Evolutionary conservation across 2,329 filamentous ascomycete species (phyloP).

Genomic region (Fusarium dlaminii): DNA sequence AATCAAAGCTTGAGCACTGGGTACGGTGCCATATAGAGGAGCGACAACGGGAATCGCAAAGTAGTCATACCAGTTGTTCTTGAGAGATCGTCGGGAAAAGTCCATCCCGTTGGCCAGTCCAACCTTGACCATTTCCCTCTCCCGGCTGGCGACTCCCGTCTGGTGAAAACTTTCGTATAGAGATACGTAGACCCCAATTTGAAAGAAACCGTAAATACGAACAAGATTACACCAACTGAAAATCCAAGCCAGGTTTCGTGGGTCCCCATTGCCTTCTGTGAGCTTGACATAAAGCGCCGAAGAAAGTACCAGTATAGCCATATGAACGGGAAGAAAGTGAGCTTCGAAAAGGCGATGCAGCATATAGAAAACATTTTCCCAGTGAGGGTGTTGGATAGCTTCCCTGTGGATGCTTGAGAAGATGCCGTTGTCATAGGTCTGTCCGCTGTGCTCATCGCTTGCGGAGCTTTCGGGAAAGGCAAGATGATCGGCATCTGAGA

Average conservation of each 20-base stretch:
- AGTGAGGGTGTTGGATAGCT: conserved; percentile 61
- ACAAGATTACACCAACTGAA: conserved; percentile 69
- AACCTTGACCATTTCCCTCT: conserved; percentile 73
- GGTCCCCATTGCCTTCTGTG: conserved; percentile 60
- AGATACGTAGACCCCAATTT: conserved; percentile 70
- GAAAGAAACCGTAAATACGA: conserved; percentile 68
- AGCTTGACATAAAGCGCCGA: conserved; percentile 69
- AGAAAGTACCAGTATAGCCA: conserved; percentile 70
- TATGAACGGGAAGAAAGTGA: conserved; percentile 76
- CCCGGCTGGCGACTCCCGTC: conserved; percentile 66
- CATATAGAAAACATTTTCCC: conserved; percentile 65
- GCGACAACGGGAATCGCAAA: conserved; percentile 73
- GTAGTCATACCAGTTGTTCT: conserved; percentile 69
- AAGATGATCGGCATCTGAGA: conserved; percentile 56
- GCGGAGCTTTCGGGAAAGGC: conserved; percentile 60
- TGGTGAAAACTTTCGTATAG: conserved; percentile 75
- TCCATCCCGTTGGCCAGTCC: conserved; percentile 72
- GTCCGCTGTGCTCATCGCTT: conserved; percentile 51
- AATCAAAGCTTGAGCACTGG: conserved; percentile 73
- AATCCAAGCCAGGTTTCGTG: conserved; percentile 65
- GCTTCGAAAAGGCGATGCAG: conserved; percentile 77
- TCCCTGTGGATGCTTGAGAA: conserved; percentile 65
- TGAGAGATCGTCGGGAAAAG: conserved; percentile 67
- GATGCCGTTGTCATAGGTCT: conserved; percentile 58
- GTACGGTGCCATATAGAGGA: conserved; percentile 73